These are phyloP conservation scores for Aquilaria sinensis DNA, from an alignment of 345 rosid genomes.

Conservation along the genomic window DNA sequence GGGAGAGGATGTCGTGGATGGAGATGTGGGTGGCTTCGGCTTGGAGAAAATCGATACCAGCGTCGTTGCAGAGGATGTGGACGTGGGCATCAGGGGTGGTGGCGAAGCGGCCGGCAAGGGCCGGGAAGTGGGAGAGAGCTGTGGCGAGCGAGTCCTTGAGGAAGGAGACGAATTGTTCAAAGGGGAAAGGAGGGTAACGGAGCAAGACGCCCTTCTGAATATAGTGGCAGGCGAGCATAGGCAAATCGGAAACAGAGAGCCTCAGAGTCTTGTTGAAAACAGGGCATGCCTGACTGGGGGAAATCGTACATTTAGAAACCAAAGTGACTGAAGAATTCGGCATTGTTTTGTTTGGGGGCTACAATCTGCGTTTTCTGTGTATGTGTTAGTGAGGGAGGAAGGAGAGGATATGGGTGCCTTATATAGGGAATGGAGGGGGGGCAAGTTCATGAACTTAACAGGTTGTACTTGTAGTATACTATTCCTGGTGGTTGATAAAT, in stretches of 20 bases:
- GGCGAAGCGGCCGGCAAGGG: conserved; percentile 77
- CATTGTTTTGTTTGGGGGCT: neutral
- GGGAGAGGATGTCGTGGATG: conserved; percentile 32
- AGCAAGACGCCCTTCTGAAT: conserved; percentile 93
- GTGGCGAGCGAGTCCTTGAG: conserved; percentile 63
- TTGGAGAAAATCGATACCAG: conserved; percentile 61
- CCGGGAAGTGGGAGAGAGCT: conserved; percentile 68
- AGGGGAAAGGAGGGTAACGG: conserved; percentile 34
- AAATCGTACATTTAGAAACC: conserved; percentile 51
- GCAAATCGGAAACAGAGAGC: conserved; percentile 91
- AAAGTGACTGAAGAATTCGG: conserved; percentile 53
- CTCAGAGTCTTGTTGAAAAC: conserved; percentile 21
- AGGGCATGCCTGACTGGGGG: conserved; percentile 41
- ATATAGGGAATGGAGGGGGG: conserved; percentile 27
- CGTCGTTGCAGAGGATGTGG: conserved; percentile 62
- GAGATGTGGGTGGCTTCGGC: conserved; percentile 46
- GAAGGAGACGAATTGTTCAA: conserved; percentile 32
- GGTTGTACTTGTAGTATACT: conserved; percentile 1
- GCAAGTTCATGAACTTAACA: conserved; percentile 51
- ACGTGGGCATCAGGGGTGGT: conserved; percentile 60
- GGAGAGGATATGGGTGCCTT: conserved; percentile 17
- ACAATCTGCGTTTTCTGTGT: neutral
- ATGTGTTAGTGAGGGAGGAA: conserved; percentile 7
- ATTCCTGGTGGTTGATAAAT: conserved; percentile 4
- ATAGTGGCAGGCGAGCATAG: conserved; percentile 97